A percentile compares a stretch with the other conserved stretches of the same genome.
These are phyloP conservation scores for Agastache rugosa DNA, from an alignment of 257 asterid genomes.

Conservation along the genomic window DNA sequence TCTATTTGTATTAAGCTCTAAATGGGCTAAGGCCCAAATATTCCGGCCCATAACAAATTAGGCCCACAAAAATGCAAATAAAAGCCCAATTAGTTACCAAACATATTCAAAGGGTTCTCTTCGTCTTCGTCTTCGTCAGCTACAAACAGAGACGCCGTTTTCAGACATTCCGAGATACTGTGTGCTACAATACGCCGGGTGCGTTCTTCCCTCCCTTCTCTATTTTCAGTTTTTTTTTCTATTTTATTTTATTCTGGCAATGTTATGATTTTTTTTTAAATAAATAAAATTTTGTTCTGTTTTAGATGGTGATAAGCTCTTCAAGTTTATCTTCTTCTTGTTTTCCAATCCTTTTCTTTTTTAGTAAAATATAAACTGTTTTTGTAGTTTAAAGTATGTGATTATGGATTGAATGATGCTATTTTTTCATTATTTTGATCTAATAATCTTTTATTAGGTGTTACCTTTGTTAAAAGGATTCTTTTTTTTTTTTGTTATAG, in stretches of 20 bases:
- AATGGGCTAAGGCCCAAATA: background rate
- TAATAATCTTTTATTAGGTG: background rate
- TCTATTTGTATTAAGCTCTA: background rate
- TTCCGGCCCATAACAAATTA: background rate
- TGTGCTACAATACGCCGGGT: conserved; percentile 32
- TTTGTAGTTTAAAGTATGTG: background rate
- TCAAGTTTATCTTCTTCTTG: background rate
- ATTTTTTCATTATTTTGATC: background rate
- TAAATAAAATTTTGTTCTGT: background rate
- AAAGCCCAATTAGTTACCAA: background rate
- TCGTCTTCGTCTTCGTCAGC: background rate
- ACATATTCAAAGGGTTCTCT: background rate
- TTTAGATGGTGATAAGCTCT: background rate
- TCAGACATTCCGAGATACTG: background rate
- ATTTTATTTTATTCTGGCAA: background rate
- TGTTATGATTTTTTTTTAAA: background rate
- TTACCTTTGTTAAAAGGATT: background rate
- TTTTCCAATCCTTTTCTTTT: background rate
- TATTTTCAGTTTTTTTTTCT: background rate
- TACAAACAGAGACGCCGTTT: background rate
- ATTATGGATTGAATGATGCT: background rate
- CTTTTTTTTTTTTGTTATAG: background rate
- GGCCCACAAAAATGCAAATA: background rate
- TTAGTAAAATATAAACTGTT: background rate
- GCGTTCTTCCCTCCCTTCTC: background rate